Base-by-base conservation (phyloP, 805 yeast species). In the Groenewaldozyma tartarivorans region DNA sequence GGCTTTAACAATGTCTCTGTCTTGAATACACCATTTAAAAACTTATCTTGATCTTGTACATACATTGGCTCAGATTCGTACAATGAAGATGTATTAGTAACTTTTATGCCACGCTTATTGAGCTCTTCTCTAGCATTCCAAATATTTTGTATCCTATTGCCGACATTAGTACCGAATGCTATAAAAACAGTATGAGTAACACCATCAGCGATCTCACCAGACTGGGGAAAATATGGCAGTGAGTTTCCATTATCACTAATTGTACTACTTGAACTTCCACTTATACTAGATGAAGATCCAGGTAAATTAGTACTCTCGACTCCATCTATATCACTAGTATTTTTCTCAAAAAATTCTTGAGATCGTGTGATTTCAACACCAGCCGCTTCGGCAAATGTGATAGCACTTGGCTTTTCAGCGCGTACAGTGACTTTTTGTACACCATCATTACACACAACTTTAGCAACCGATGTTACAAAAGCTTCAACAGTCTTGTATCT, bases 61-160 rank as follows among this genome's bases (percentile, higher is more conserved):
- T 87, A 92, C 97, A 92, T 90, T 31, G 99, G 97, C 51, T 80
- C 84, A 17, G 96, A 84, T 44, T 81, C 77, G 58, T 85, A 92
- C 41, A 90, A 62, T 0, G 94, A 75, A 0, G 97, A 88, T 0
- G 90, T 74, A 2, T 72, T 66, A 2, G 68, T 44, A 0, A 92
- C 72, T 9, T 59, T 49, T 16, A 83, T 66, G 0, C 64, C 64
- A 1, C 64, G 52, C 15, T 61, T 48, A 0, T 56, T 54, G 13
- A 84, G 61, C 36, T 70, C 64, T 0, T 60, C 58, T 4, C 84
- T 56, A 0, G 96, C 81, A 13, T 49, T 49, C 5, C 59, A 45
- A 34, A 92, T 80, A 54, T 85, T 81, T 2, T 55, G 57, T 5
- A 84, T 54, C 37, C 79, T 80, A 48, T 82, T 69, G 0, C 96